phyloP scores from a whole-genome alignment of 805 yeast genomes.

The Danielia oregonensis region DNA sequence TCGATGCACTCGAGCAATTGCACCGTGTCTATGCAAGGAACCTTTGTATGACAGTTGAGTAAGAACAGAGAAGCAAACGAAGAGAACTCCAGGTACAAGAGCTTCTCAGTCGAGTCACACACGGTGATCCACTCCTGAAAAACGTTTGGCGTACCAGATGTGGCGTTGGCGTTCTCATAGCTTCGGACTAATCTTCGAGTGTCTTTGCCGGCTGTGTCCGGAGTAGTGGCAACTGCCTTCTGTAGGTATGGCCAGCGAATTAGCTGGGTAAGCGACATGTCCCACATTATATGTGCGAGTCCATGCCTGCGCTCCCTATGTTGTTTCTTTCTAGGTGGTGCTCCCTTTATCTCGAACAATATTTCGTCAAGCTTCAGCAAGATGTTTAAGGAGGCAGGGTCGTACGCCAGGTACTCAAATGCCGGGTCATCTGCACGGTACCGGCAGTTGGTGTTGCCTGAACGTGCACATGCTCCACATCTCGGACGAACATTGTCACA shows the following conservation, averaged over 20 bases:
- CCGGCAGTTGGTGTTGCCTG: slow-evolving; percentile 25
- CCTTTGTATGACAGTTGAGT: slow-evolving; percentile 29
- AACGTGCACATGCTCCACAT: slow-evolving; percentile 32
- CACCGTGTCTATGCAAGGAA: slow-evolving; percentile 29
- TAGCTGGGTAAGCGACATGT: slow-evolving; percentile 29
- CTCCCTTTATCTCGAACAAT: slow-evolving; percentile 19
- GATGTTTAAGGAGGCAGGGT: slow-evolving; percentile 24
- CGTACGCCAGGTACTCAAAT: slow-evolving; percentile 14
- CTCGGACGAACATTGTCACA: slow-evolving; percentile 35
- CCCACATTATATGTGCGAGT: slow-evolving; percentile 25
- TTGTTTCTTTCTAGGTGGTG: slow-evolving; percentile 1
- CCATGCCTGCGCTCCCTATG: background rate
- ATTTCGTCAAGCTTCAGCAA: slow-evolving; percentile 27
- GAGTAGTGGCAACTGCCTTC: slow-evolving; percentile 9
- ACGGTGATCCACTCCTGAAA: slow-evolving; percentile 13
- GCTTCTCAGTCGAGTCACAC: slow-evolving; percentile 15
- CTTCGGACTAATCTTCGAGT: slow-evolving; percentile 2
- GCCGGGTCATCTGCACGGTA: slow-evolving; percentile 25
- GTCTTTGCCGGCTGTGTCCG: slow-evolving; percentile 8
- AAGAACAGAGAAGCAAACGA: slow-evolving; percentile 26
- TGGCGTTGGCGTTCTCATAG: slow-evolving; percentile 3
- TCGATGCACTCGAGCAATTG: slow-evolving; percentile 28
- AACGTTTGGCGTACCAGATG: background rate
- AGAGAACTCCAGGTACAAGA: slow-evolving; percentile 16
- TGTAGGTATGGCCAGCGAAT: slow-evolving; percentile 27